These are phyloP conservation scores for Fomitopsis pulvina DNA, from an alignment of 768 basidiomycete species.

Conservation along the genomic window DNA sequence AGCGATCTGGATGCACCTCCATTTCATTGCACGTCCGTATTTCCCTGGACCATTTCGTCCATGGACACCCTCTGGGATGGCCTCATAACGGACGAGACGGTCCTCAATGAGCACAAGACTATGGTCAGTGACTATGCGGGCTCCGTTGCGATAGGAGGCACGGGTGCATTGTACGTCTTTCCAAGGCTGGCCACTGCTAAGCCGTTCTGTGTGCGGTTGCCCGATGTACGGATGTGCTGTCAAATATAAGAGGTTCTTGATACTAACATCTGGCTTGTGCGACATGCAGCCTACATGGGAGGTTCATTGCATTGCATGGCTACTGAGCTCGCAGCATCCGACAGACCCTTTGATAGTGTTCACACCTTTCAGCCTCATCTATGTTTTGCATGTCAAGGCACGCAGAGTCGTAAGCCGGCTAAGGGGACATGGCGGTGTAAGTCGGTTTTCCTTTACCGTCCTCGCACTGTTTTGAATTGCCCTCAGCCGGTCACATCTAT, in stretches of 20 bases:
- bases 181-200: constrained; percentile 11
- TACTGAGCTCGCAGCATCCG: constrained; percentile 35
- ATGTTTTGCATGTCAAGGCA: constrained; percentile 43
- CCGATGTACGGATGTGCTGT: constrained; percentile 7
- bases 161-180: constrained; percentile 17
- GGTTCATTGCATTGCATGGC: constrained; percentile 41
- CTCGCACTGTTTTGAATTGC: constrained; percentile 3
- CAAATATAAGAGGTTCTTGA: constrained; percentile 1
- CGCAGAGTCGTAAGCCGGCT: constrained; percentile 39
- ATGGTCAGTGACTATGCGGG: constrained; percentile 45
- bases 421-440: constrained; percentile 70
- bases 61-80: constrained; percentile 35
- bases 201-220: constrained; percentile 6
- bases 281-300: constrained; percentile 1
- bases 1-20: constrained; percentile 13
- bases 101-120: constrained; percentile 33
- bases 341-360: constrained; percentile 57
- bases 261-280: not conserved
- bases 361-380: constrained; percentile 46
- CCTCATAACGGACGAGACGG: constrained; percentile 22
- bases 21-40: constrained; percentile 15
- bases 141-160: constrained; percentile 36
- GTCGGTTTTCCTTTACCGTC: constrained; percentile 18
- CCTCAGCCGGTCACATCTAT: constrained; percentile 59
- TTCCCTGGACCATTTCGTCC: constrained; percentile 25